Base-by-base conservation (phyloP, 2,329 filamentous ascomycete genomes). In the Myriangium duriaei region DNA sequence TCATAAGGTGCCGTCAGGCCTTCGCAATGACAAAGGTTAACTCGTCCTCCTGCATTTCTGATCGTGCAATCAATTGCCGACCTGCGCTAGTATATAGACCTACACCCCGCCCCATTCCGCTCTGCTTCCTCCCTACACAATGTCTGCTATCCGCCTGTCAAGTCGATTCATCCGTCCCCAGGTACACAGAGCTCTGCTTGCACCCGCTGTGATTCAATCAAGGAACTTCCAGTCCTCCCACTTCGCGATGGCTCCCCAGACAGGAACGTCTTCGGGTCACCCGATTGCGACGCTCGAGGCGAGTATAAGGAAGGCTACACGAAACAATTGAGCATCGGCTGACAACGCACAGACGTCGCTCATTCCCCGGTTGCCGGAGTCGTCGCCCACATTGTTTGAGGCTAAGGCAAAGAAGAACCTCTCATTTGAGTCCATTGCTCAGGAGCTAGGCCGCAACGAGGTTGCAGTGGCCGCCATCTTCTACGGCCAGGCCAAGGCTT, bases 391-490 rank as follows among this genome's bases (percentile, higher is more conserved):
- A 4, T 79, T 95, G 45, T 92, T 92, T 63, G 69, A 75, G 24
- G 84, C 81, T 47, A 95, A 94, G 62, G 78, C 83, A 34, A 57
- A 62, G 40, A 80, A 81, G 60, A 70, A 75, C 47, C 71, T 93
- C 24, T 82, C 70, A 51, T 95, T 94, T 55, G 82, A 85, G 56
- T 63, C 73, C 30, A 86, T 95, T 51, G 83, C 75, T 36, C 62
- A 76, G 47, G 67, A 76, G 18, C 69, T 94, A 39, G 77, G 76
- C 45, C 81, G 86, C 46, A 76, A 79, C 53, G 82, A 94, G 62
- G 82, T 94, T 30, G 83, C 84, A 29, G 74, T 81, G 3, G 87
- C 87, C 2, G 86, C 86, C 2, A 65, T 94, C 45, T 95, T 95
- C 70, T 94, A 94, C 58, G 87, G 87, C 18, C 84, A 91, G 58